A percentile compares a stretch with the other conserved stretches of the same genome.
Conservation (phyloP, 768 basidiomycete genomes). For the Trametes gibbosa region DNA sequence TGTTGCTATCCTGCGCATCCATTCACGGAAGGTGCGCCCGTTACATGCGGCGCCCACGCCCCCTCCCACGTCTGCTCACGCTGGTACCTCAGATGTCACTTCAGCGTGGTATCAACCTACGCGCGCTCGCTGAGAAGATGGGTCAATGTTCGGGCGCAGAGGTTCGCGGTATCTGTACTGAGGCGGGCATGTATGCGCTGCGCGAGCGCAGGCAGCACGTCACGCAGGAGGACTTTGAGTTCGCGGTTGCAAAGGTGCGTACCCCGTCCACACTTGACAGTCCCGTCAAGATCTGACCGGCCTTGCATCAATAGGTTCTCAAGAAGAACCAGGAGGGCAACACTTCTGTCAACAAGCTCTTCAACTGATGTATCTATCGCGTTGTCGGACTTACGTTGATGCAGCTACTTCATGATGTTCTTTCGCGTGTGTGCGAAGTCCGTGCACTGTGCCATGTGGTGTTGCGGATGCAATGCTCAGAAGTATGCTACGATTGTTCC, state of each 20-base stretch:
- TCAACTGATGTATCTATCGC: slow-evolving; percentile 52
- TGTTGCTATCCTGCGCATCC: slow-evolving; percentile 95
- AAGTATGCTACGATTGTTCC: too few species aligned
- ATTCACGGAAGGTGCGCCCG: slow-evolving; percentile 78
- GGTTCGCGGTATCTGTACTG: slow-evolving; percentile 95
- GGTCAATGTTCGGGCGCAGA: slow-evolving; percentile 98
- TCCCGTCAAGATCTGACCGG: background rate
- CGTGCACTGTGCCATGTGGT: background rate
- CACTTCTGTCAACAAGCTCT: slow-evolving; percentile 92
- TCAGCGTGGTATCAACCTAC: slow-evolving; percentile 96
- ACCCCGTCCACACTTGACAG: background rate
- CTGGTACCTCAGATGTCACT: slow-evolving; percentile 75
- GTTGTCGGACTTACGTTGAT: background rate
- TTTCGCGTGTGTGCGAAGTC: background rate
- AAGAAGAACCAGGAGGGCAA: slow-evolving; percentile 98
- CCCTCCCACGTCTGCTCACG: too few species aligned
- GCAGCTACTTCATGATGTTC: background rate
- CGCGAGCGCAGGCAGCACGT: slow-evolving; percentile 95
- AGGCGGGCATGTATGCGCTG: slow-evolving; percentile 98
- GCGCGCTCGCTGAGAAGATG: slow-evolving; percentile 97
- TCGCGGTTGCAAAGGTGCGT: slow-evolving; percentile 90
- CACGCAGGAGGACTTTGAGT: slow-evolving; percentile 98
- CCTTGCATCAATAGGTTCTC: slow-evolving; percentile 49
- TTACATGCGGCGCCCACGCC: too few species aligned
- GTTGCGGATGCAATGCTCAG: background rate